Percentiles rank a stretch among this genome's conserved stretches.
Evolutionary conservation across 2,329 filamentous ascomycete genomes (phyloP).

Genomic region (Sordariomycetes sp.): DNA sequence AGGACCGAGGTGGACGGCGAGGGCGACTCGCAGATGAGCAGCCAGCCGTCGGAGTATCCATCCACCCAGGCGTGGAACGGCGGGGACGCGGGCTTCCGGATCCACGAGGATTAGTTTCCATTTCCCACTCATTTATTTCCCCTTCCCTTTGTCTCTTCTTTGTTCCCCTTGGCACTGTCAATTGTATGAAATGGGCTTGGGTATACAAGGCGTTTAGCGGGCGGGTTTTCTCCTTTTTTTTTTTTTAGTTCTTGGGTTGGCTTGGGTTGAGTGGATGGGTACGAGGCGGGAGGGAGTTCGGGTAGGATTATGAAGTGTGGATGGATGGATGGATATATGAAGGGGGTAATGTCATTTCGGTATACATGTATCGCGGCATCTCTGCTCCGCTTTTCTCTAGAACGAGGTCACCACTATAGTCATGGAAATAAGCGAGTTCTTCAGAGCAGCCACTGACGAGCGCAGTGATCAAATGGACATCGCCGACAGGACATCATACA

Average conservation of each 20-base stretch:
- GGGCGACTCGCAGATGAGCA: constrained; percentile 28
- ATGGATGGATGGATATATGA: neutral
- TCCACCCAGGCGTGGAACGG: constrained; percentile 34
- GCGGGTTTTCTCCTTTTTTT: neutral
- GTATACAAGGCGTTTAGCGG: neutral
- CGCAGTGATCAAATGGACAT: no score
- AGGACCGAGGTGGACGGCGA: constrained; percentile 19
- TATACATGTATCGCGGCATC: no score
- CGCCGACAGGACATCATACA: no score
- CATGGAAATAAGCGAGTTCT: no score
- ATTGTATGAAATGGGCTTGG: neutral
- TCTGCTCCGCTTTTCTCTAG: no score
- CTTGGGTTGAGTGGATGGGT: no score
- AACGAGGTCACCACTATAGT: no score
- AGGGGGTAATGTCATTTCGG: no score
- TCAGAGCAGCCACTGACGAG: no score
- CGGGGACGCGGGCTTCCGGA: constrained; percentile 20
- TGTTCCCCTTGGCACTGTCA: no score
- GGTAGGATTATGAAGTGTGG: neutral
- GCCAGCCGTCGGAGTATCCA: constrained; percentile 45
- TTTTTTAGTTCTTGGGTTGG: neutral
- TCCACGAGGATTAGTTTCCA: constrained; percentile 25
- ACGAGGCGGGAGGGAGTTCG: no score
- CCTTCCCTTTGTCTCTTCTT: neutral
- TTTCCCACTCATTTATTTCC: neutral